These are phyloP conservation scores for Dioscorea dumetorum DNA, from an alignment of 106 monocot species.

Conservation along the genomic window DNA sequence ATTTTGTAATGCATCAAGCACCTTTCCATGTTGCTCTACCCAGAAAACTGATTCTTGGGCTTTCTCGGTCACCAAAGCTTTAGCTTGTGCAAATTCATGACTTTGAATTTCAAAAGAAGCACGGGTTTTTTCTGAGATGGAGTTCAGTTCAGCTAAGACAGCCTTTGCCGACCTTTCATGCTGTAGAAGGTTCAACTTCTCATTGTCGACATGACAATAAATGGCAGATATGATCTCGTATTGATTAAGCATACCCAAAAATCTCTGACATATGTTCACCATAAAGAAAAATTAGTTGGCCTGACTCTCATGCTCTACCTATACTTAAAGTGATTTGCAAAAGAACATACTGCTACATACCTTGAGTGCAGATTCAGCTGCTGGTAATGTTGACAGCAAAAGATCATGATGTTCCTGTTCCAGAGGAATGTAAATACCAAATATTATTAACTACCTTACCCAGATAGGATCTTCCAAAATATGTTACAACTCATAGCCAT, in stretches of 20 bases:
- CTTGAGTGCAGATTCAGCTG: conserved; percentile 63
- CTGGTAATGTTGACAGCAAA: conserved; percentile 66
- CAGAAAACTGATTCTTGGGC: conserved; percentile 62
- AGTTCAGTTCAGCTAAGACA: conserved; percentile 61
- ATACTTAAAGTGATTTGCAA: background rate
- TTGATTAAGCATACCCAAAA: conserved; percentile 65
- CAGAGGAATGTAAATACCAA: too few species aligned
- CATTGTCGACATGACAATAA: conserved; percentile 79
- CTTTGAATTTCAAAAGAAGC: conserved; percentile 71
- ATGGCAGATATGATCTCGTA: conserved; percentile 58
- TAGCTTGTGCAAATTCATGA: conserved; percentile 75
- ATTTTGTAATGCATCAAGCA: conserved; percentile 70
- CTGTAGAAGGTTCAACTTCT: conserved; percentile 68
- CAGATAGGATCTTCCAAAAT: too few species aligned
- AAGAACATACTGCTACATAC: conserved; percentile 26
- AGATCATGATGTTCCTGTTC: conserved; percentile 97
- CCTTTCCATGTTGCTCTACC: conserved; percentile 77
- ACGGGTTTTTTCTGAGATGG: conserved; percentile 57
- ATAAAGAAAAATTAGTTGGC: conserved; percentile 10
- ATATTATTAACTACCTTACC: too few species aligned
- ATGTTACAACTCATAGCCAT: too few species aligned
- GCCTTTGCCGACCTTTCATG: conserved; percentile 79
- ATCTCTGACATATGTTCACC: conserved; percentile 41
- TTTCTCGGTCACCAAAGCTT: conserved; percentile 60
- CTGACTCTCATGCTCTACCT: background rate